These are phyloP conservation scores for Piper longum DNA, from an alignment of 164 flowering plant genomes.

Conservation along the genomic window DNA sequence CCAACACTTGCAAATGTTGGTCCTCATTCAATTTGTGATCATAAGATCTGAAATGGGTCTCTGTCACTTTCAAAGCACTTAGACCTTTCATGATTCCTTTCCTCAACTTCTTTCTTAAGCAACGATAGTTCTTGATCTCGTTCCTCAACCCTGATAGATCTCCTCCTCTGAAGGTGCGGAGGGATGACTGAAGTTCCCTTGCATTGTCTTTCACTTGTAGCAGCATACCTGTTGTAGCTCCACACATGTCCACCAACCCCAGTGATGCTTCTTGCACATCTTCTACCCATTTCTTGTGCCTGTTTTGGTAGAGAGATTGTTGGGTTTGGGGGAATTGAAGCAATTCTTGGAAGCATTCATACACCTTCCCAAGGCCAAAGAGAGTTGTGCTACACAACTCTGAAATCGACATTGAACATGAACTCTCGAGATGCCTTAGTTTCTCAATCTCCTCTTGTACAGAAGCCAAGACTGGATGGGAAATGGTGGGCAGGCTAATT, in stretches of 20 bases:
- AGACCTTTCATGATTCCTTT: constrained; percentile 19
- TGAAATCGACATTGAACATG: not conserved
- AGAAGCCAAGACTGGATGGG: constrained; percentile 1
- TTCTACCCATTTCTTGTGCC: constrained; percentile 15
- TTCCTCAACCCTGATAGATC: not conserved
- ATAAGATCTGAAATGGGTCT: constrained; percentile 1
- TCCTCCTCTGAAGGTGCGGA: constrained; percentile 24
- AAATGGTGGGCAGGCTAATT: constrained; percentile 5
- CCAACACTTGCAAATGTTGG: constrained; percentile 5
- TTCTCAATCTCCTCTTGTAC: constrained; percentile 4
- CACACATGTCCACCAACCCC: constrained; percentile 25
- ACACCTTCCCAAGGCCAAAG: constrained; percentile 6
- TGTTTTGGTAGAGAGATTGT: constrained; percentile 6
- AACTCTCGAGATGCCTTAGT: not conserved
- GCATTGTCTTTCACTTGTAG: constrained; percentile 17
- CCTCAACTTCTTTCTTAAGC: constrained; percentile 21
- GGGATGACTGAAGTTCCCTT: constrained; percentile 13
- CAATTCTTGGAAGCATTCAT: constrained; percentile 12
- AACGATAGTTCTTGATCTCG: constrained; percentile 11
- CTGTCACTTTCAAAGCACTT: constrained; percentile 14
- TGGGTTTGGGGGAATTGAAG: constrained; percentile 15
- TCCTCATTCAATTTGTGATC: not conserved
- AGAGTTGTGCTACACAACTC: not conserved
- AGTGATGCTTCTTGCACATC: constrained; percentile 24
- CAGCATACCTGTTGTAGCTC: constrained; percentile 15